phyloP scores from a whole-genome alignment of 2,329 filamentous ascomycete genomes.

The Rhinocladiella similis region DNA sequence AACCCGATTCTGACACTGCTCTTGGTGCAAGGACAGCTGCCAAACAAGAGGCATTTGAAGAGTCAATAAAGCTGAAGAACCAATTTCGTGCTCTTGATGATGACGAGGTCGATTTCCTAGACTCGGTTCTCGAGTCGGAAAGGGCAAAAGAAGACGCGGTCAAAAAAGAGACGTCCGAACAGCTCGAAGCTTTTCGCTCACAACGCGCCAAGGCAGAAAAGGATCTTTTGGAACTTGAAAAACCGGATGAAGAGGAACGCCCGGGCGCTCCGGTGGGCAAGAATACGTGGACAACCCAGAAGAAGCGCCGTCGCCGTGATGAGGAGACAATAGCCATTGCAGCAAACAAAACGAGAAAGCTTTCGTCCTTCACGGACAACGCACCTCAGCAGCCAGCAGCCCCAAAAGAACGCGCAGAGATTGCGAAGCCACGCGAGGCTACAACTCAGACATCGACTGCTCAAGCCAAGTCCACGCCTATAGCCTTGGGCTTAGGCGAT shows the following conservation, averaged over 20 bases:
- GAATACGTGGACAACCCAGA: conserved; percentile 51
- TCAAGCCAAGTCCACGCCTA: conserved; percentile 27
- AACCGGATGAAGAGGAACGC: neutral
- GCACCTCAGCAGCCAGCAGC: conserved; percentile 6
- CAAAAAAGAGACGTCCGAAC: conserved; percentile 59
- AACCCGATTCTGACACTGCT: conserved; percentile 41
- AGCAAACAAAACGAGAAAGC: conserved; percentile 45
- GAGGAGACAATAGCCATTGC: conserved; percentile 44
- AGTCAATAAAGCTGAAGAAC: conserved; percentile 51
- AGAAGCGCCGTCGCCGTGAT: conserved; percentile 55
- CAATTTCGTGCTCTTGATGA: conserved; percentile 54
- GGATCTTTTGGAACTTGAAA: conserved; percentile 25
- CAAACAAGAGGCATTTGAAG: conserved; percentile 55
- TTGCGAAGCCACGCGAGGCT: neutral
- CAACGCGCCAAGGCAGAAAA: conserved; percentile 62
- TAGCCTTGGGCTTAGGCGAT: conserved; percentile 37
- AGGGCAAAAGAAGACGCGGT: conserved; percentile 58
- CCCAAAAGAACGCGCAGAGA: neutral
- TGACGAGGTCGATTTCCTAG: conserved; percentile 53
- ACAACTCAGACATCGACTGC: neutral
- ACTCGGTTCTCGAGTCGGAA: conserved; percentile 58
- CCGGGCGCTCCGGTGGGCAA: conserved; percentile 5
- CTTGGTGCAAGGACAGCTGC: conserved; percentile 36
- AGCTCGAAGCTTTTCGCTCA: conserved; percentile 59
- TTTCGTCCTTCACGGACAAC: conserved; percentile 33